A percentile compares a stretch with the other conserved stretches of the same genome.
Evolutionary conservation across 2,329 filamentous ascomycete genomes (phyloP).

Genomic region (Colletotrichum sp.): DNA sequence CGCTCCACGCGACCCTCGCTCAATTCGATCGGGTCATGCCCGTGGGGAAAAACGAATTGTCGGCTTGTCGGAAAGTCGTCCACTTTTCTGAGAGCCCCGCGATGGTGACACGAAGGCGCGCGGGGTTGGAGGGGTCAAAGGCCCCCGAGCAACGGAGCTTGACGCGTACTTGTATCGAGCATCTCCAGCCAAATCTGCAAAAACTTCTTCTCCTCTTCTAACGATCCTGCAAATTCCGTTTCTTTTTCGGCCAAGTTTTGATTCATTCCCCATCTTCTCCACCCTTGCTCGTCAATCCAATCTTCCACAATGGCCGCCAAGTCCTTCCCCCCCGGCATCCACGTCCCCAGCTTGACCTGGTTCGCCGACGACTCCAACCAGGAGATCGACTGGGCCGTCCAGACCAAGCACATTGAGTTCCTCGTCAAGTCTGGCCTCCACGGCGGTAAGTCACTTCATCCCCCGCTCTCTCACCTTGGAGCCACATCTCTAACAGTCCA

Average conservation of each 20-base stretch:
- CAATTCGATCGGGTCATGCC: background rate
- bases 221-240: background rate
- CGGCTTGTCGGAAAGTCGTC: conserved; percentile 8
- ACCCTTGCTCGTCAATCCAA: background rate
- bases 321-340: conserved; percentile 54
- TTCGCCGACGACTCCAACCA: conserved; percentile 52
- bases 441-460: conserved; percentile 39
- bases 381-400: conserved; percentile 60
- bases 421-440: conserved; percentile 58
- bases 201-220: background rate
- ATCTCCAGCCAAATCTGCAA: background rate
- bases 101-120: background rate
- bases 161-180: background rate
- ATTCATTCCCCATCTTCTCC: background rate
- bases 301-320: conserved; percentile 28
- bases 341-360: conserved; percentile 62
- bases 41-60: background rate
- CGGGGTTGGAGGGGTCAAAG: background rate
- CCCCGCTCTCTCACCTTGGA: background rate
- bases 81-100: background rate
- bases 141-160: background rate
- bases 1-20: background rate
- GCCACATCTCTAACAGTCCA: background rate
- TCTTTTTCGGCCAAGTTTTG: background rate
- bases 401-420: conserved; percentile 58